Evolutionary conservation across 2,329 filamentous ascomycete genomes (phyloP).

Genomic region (Fusarium sp.): DNA sequence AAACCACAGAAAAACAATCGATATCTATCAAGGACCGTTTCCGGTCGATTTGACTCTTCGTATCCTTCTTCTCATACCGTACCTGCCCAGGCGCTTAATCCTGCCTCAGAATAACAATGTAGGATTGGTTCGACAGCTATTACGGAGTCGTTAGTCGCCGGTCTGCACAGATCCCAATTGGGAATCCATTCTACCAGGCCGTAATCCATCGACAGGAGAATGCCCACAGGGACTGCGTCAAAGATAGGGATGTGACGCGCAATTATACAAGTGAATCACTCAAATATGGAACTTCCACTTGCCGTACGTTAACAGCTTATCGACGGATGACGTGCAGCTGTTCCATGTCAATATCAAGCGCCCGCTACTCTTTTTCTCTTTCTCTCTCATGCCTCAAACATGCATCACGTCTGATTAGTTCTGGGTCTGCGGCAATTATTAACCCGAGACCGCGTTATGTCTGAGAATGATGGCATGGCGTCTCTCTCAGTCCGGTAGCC

Average conservation of each 20-base stretch:
- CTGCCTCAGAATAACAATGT: conserved; percentile 39
- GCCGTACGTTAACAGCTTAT: conserved; percentile 17
- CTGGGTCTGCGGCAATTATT: conserved; percentile 37
- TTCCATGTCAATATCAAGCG: conserved; percentile 33
- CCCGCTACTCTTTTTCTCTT: conserved; percentile 6
- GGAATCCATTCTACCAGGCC: conserved; percentile 33
- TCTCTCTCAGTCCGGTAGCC: conserved; percentile 22
- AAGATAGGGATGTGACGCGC: conserved; percentile 18
- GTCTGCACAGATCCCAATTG: conserved; percentile 44
- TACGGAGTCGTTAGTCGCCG: conserved; percentile 34
- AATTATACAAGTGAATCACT: conserved; percentile 20
- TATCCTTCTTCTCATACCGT: conserved; percentile 1
- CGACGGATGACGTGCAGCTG: conserved; percentile 37
- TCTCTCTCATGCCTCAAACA: conserved; percentile 17
- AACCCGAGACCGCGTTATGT: conserved; percentile 18
- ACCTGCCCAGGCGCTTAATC: conserved; percentile 43
- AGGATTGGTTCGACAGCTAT: conserved; percentile 41
- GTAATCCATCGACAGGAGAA: conserved; percentile 5
- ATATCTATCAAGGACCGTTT: conserved; percentile 30
- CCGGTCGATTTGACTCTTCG: conserved; percentile 18
- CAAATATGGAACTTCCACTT: conserved; percentile 32
- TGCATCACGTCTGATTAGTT: not conserved
- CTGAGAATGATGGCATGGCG: conserved; percentile 34
- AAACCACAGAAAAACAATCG: conserved; percentile 16
- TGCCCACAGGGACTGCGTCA: conserved; percentile 28